Percentiles rank a stretch among this genome's conserved stretches.
Conservation (phyloP, 83 land plant genomes). For the Thuja plicata region DNA sequence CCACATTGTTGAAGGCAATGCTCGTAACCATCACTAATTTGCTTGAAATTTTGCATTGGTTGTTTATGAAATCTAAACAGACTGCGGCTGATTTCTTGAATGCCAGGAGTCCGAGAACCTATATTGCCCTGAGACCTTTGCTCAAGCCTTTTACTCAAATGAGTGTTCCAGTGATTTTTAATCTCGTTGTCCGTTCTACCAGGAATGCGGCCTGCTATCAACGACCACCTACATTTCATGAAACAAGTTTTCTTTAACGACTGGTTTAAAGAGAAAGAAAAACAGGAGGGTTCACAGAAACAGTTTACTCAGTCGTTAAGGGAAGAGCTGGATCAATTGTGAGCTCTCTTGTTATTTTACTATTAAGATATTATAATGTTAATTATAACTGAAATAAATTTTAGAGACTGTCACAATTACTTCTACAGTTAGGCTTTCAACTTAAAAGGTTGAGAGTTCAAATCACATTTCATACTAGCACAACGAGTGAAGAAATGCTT, state of each 20-base stretch:
- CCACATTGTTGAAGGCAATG: neutral
- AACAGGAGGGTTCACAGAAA: too few species aligned
- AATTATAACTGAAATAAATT: too few species aligned
- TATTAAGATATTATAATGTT: too few species aligned
- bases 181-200: neutral
- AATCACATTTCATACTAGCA: too few species aligned
- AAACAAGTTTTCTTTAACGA: neutral
- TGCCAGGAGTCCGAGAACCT: neutral
- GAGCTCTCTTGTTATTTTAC: too few species aligned
- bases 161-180: neutral
- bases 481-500: too few species aligned
- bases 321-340: too few species aligned
- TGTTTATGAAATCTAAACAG: neutral
- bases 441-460: too few species aligned
- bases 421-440: too few species aligned
- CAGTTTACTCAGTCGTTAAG: too few species aligned
- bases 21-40: neutral
- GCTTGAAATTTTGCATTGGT: neutral
- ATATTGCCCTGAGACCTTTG: neutral
- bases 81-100: neutral
- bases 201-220: neutral
- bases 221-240: neutral
- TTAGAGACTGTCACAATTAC: too few species aligned
- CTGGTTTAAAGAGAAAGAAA: too few species aligned
- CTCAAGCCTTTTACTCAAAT: neutral